Evolutionary conservation across 257 asterid genomes (phyloP), one percentile per base, ranked within the genome.

Genomic region (Paraleonurus japonicus): DNA sequence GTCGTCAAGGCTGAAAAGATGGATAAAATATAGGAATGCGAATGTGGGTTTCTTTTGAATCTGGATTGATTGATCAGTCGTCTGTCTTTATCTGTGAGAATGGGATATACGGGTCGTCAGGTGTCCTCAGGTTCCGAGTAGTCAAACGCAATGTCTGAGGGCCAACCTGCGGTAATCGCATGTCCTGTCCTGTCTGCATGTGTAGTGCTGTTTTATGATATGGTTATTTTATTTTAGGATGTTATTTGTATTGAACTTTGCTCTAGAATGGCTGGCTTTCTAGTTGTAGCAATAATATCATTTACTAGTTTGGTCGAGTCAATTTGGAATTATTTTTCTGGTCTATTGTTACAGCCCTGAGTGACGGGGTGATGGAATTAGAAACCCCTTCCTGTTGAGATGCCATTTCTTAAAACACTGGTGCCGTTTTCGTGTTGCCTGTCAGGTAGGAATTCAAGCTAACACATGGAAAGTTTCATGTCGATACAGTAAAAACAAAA

Each of bases 1-100:
- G 83, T 87, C n/a, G 86, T 87, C 2, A 85, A 85, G 78, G 94
- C 90, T 5, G 89, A 83, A 57, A 87, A 85, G 80, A 85, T 87
- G 3, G 85, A 87, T 71, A 87, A 87, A 82, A 78, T 82, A 72
- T 81, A 72, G 67, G 15, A 71, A 28, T 27, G 13, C 16, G 67
- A 16, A 19, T 15, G 12, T 26, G 12, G 65, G 71, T 3, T 27
- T 20, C 27, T 9, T n/a, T 37, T 50, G 43, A 61, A 72, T 35
- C 0, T 48, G 65, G 63, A 41, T 58, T 61, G 65, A 22, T 68
- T 37, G 65, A 22, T 68, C 27, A 23, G 33, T 55, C 58, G 60
- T 50, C 69, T 65, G 60, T 50, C 69, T 65, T 45, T 57, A 47
- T 76, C 67, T 53, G 10, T 9, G 50, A 54, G 51, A 26, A 32